Evolutionary conservation across 202 grass and related monocot species (phyloP), one percentile per base, ranked within the genome.

Genomic region (Panicum hallii): DNA sequence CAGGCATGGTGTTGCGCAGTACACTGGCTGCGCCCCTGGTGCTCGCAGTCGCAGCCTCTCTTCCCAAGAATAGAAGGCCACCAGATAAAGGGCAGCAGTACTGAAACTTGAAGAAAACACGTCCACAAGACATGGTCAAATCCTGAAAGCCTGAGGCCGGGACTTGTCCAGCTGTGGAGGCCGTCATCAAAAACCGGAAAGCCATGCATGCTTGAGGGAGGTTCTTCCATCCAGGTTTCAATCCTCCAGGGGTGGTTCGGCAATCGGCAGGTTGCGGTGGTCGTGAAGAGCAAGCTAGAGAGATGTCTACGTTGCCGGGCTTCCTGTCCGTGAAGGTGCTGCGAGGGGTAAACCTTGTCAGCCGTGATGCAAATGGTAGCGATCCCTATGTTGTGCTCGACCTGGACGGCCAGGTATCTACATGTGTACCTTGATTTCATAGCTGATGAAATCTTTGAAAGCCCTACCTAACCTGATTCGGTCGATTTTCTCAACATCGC

Each of bases 311-410:
- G 15, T 68, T 80, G 45, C 83, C 82, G 4, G 88, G 88, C 1
- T 63, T 93, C 63, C 67, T 93, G 55, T 84, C 38, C 11, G 85
- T 93, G 71, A 53, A 78, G 22, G 81, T 94, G 22, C 20, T 90
- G 38, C 80, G 90, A 15, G 92, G 92, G 1, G 11, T 90, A 0
- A 90, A 94, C 50, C 87, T 94, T 23, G 92, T 87, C 20, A 50
- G 78, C 46, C 54, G 82, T 8, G 85, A 88, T 44, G 75, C 77
- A 12, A 62, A 64, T 2, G 78, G 92, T 0, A 92, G 92, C 5
- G 92, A 92, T n/a, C 92, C 92, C 44, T 94, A 92, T 19, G 87
- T 92, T 20, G 80, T 94, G 56, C 77, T 94, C 55, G 56, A 11
- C 49, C n/a, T 92, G 6, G 87, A 83, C 47, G 78, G 63, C n/a